Evolutionary conservation across 108 stramenopile genomes (phyloP).

Genomic region (Nannochloropsis gaditana): DNA sequence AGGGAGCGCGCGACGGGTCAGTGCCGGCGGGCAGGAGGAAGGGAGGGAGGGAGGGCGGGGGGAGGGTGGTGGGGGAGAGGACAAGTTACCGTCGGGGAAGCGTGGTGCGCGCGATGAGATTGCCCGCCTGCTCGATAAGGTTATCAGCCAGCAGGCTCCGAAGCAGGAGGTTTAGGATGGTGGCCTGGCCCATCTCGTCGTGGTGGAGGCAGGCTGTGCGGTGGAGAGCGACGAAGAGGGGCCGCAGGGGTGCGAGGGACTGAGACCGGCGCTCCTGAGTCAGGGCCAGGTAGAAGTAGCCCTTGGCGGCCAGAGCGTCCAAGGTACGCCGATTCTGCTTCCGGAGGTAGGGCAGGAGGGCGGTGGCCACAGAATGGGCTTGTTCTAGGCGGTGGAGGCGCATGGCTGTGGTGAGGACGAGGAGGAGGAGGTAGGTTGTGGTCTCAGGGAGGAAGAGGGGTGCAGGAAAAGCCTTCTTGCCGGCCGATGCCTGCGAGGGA

Average conservation of each 20-base stretch:
- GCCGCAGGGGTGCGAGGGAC: constrained; percentile 35
- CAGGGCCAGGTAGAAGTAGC: constrained; percentile 29
- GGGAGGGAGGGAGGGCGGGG: constrained; percentile 12
- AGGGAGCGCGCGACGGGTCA: background rate
- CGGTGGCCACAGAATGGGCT: background rate
- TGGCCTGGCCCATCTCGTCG: constrained; percentile 57
- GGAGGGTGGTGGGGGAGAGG: constrained; percentile 14
- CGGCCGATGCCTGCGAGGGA: background rate
- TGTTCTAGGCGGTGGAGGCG: background rate
- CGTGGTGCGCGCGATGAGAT: constrained; percentile 71
- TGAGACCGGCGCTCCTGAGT: constrained; percentile 24
- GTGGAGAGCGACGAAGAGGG: constrained; percentile 51
- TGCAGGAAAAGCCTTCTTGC: background rate
- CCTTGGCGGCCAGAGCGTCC: constrained; percentile 39
- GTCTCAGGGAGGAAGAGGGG: constrained; percentile 27
- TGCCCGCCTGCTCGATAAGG: constrained; percentile 86
- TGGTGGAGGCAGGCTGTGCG: constrained; percentile 55
- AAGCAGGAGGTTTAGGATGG: constrained; percentile 56
- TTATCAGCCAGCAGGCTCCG: constrained; percentile 43
- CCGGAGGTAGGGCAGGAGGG: constrained; percentile 21
- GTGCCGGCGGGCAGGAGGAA: constrained; percentile 12
- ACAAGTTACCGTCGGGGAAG: background rate
- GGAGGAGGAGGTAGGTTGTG: constrained; percentile 25
- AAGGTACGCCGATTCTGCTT: constrained; percentile 40
- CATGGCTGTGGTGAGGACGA: constrained; percentile 28